These are phyloP conservation scores for Dactylonectria estremocensis DNA, from an alignment of 2,329 filamentous ascomycete species.

Conservation along the genomic window DNA sequence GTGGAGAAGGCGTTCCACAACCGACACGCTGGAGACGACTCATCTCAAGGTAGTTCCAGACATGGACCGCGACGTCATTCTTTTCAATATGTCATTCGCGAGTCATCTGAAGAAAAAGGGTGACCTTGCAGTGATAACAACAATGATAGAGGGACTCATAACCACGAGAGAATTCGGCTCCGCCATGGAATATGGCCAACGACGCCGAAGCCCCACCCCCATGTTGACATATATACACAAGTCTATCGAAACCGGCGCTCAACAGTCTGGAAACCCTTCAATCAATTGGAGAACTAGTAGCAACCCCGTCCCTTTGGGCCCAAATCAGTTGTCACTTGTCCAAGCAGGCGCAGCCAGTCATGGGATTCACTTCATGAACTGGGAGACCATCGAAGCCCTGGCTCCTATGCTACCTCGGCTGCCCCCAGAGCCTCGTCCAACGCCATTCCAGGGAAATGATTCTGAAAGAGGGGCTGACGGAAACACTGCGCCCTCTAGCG, in stretches of 20 bases:
- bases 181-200: background rate
- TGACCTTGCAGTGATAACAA: no score
- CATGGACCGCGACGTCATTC: background rate
- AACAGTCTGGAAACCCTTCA: background rate
- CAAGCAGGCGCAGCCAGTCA: background rate
- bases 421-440: background rate
- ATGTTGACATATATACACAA: background rate
- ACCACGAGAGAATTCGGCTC: background rate
- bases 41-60: conserved; percentile 3
- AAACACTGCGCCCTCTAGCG: no score
- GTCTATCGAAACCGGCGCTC: background rate
- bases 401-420: background rate
- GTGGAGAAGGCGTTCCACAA: background rate
- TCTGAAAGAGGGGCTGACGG: background rate
- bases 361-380: conserved; percentile 5
- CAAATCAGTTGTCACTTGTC: background rate
- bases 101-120: background rate
- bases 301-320: background rate
- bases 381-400: background rate
- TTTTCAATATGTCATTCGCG: background rate
- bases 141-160: background rate
- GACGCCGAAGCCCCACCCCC: no score
- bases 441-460: no score
- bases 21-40: background rate
- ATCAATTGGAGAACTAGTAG: no score